A percentile compares a stretch with the other conserved stretches of the same genome.
phyloP scores from a whole-genome alignment of 2,329 filamentous ascomycete species.

The Corniculantispora saksenae region DNA sequence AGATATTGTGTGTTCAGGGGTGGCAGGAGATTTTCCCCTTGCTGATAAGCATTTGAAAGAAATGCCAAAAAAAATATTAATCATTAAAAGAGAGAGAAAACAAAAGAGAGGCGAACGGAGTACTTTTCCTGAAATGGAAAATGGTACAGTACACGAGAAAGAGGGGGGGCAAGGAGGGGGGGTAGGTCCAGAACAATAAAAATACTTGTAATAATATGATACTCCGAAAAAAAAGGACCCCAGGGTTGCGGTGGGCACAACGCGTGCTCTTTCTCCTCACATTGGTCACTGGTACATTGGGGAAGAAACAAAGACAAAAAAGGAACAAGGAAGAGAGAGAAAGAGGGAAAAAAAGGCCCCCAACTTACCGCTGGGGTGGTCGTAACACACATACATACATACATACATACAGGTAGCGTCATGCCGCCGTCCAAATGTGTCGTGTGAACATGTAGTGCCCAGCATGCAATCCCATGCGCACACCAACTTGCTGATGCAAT shows the following conservation, averaged over 20 bases:
- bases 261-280: background rate
- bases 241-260: background rate
- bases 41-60: background rate
- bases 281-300: background rate
- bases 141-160: constrained; percentile 9
- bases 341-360: background rate
- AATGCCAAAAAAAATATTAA: too few species aligned
- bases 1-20: background rate
- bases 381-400: background rate
- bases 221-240: background rate
- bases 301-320: background rate
- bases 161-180: background rate
- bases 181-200: constrained; percentile 8
- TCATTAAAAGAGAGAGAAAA: background rate
- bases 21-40: background rate
- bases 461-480: background rate
- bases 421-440: background rate
- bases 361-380: constrained; percentile 1
- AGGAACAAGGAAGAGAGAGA: background rate
- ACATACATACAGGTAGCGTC: background rate
- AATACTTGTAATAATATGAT: background rate
- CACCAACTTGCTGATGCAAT: background rate
- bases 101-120: background rate
- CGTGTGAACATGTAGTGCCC: constrained; percentile 4
- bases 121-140: constrained; percentile 3